Evolutionary conservation across 208 protist genomes (phyloP).

Genomic region (Leishmania amazonensis): DNA sequence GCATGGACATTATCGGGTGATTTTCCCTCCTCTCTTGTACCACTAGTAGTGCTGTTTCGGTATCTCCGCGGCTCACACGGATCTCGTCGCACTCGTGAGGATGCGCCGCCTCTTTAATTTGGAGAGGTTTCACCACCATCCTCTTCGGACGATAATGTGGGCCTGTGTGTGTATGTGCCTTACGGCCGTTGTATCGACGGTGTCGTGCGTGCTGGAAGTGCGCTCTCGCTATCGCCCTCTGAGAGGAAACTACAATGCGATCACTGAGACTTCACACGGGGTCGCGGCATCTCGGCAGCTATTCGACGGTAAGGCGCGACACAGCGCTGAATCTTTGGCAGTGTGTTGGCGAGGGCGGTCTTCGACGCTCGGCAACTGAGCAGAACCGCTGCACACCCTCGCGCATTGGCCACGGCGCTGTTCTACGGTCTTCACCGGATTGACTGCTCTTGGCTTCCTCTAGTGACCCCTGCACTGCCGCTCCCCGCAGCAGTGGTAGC

Average conservation of each 20-base stretch:
- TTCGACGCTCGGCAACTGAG: not conserved
- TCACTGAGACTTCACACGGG: not conserved
- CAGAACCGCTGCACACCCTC: not conserved
- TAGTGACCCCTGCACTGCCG: not conserved
- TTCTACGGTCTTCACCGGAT: not conserved
- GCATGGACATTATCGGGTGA: too few species aligned
- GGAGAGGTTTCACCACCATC: not conserved
- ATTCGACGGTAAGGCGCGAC: not conserved
- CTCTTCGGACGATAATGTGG: not conserved
- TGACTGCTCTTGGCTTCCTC: constrained; percentile 7
- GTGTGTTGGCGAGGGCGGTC: not conserved
- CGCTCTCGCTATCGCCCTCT: constrained; percentile 17
- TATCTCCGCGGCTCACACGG: not conserved
- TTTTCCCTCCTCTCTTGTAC: not conserved
- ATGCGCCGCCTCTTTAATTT: not conserved
- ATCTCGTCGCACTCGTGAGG: too few species aligned
- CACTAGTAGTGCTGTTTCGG: not conserved
- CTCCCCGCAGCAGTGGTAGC: not conserved
- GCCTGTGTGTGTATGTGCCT: constrained; percentile 20
- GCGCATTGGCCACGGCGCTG: not conserved
- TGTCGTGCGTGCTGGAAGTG: constrained; percentile 23
- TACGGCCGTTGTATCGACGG: constrained; percentile 12
- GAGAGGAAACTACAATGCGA: not conserved
- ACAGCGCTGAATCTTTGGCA: not conserved
- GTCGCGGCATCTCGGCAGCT: too few species aligned